Conservation (phyloP, 148 eudicot species). For the Rhododendron ovatum region DNA sequence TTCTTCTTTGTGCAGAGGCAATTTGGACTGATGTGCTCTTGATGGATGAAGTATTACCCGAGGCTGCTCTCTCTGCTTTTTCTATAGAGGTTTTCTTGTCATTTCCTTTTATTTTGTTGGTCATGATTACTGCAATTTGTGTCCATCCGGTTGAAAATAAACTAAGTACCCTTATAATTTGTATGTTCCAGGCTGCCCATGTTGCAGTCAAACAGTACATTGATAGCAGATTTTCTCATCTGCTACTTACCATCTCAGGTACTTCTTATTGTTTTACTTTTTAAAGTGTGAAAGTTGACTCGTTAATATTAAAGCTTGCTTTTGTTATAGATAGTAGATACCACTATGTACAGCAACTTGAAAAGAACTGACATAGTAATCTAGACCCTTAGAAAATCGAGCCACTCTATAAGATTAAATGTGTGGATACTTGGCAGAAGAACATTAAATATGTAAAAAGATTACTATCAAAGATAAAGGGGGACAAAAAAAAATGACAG, state of each 20-base stretch:
- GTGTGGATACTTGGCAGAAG: neutral
- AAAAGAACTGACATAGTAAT: neutral
- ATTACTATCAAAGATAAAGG: neutral
- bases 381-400: slow-evolving; percentile 1
- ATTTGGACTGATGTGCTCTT: slow-evolving; percentile 87
- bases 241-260: slow-evolving; percentile 71
- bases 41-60: slow-evolving; percentile 94
- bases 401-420: neutral
- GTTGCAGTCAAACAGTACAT: slow-evolving; percentile 65
- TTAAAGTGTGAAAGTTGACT: neutral
- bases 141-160: neutral
- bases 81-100: slow-evolving; percentile 58
- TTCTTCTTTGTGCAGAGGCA: slow-evolving; percentile 43
- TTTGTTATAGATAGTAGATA: neutral
- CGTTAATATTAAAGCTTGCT: neutral
- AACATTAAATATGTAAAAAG: neutral
- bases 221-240: slow-evolving; percentile 56
- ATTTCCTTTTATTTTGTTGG: slow-evolving; percentile 2
- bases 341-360: neutral
- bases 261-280: slow-evolving; percentile 7
- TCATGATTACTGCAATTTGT: slow-evolving; percentile 2
- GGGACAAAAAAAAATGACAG: neutral
- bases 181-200: slow-evolving; percentile 59
- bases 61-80: slow-evolving; percentile 70
- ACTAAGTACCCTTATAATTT: neutral